Base-by-base conservation (phyloP, 2,329 filamentous ascomycete genomes). In the Dothiorella sarmentorum region DNA sequence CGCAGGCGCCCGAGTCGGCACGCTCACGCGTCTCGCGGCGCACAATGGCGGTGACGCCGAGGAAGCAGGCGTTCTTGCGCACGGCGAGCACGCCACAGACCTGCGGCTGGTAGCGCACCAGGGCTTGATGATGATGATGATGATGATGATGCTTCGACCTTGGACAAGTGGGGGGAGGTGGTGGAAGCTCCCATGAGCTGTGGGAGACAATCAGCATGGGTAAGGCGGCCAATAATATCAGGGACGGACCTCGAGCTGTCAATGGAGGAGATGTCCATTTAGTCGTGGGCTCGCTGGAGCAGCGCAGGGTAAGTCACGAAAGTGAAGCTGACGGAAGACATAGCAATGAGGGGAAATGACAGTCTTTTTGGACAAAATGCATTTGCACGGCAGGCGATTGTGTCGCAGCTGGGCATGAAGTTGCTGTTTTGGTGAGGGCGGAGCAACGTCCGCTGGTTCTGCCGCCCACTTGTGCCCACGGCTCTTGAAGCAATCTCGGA, bases 11-110 rank as follows among this genome's bases (percentile, higher is more conserved):
- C 7, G 35, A 31, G 51, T 40, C 37, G 38, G 38, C 51, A 7
- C 31, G 27, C 51, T 55, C 35, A 1, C 51, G 35, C 24, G 51
- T 31, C 35, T 55, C 51, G 4, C 38, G 51, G 3, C 51, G 51
- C 3, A 55, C 51, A 13, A 55, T 55, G 51, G 51, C 51, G 51
- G 51, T 55, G 51, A 55, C 51, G 37, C 51, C 51, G 5, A 55
- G 51, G 13, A 31, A 40, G 22, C 35, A 43, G 10, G 51, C 51
- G 24, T 40, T 42, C 38, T 55, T 55, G 24, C 51, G 35, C 37
- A 55, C 51, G 18, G 42, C 51, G 35, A 55, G 35, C 18, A 55
- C 51, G 10, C 51, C 38, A 13, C 51, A 55, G 4, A 55, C 37
- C 26, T 55, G 51, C 13, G 51, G 51, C 24, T 55, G 51, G 51